These are phyloP conservation scores for Pythium coloratum DNA, from an alignment of 352 stramenopile genomes.

Conservation along the genomic window DNA sequence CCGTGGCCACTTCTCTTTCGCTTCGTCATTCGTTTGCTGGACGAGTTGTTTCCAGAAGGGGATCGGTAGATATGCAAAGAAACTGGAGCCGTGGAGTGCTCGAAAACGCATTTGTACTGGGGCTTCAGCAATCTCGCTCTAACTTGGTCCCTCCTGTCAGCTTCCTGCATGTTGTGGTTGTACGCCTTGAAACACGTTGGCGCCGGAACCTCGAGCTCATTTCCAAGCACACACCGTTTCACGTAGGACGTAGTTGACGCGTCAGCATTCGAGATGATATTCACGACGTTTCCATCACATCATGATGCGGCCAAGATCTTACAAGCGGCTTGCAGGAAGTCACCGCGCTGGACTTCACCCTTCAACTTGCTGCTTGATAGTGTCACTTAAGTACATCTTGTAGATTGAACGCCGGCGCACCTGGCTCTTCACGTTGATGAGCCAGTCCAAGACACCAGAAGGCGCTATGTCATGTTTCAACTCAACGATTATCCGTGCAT, in stretches of 20 bases:
- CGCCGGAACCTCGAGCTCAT: background rate
- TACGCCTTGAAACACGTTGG: conserved; percentile 29
- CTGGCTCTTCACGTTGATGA: too few relatives aligned
- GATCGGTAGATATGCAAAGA: conserved; percentile 33
- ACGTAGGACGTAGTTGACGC: conserved; percentile 7
- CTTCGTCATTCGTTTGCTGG: conserved; percentile 25
- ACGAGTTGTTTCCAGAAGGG: conserved; percentile 33
- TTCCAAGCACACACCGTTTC: conserved; percentile 8
- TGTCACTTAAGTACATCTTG: too few relatives aligned
- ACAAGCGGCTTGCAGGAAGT: conserved; percentile 19
- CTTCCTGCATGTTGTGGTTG: conserved; percentile 39
- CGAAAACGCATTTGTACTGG: conserved; percentile 20
- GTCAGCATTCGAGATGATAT: conserved; percentile 31
- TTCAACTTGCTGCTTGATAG: background rate
- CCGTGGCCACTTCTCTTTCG: background rate
- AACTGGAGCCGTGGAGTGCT: conserved; percentile 29
- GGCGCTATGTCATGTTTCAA: too few relatives aligned
- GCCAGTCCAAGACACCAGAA: too few relatives aligned
- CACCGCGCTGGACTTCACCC: conserved; percentile 10
- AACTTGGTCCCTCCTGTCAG: conserved; percentile 36
- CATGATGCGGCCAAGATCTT: conserved; percentile 29
- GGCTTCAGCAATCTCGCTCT: conserved; percentile 16
- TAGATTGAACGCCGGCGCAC: too few relatives aligned
- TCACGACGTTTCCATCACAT: conserved; percentile 31
- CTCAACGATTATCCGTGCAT: too few relatives aligned